phyloP scores from a whole-genome alignment of 2,329 filamentous ascomycete genomes.

The Colletotrichum sp. region DNA sequence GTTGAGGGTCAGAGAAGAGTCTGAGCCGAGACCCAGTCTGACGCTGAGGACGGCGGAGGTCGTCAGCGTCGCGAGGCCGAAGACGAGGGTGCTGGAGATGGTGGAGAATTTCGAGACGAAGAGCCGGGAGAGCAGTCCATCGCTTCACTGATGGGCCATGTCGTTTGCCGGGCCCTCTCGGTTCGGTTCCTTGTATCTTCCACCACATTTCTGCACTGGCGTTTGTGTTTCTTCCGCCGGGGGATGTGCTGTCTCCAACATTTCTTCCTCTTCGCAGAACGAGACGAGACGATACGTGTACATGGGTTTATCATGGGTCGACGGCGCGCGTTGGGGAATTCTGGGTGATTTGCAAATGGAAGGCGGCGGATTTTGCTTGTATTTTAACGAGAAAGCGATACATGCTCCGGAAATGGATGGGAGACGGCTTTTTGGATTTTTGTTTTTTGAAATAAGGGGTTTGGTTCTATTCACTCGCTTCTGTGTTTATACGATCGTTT shows the following conservation, averaged over 20 bases:
- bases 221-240: not conserved
- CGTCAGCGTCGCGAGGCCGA: conserved; percentile 45
- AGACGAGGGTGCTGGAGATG: conserved; percentile 58
- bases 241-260: not conserved
- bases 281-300: not conserved
- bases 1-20: conserved; percentile 5
- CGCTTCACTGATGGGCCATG: not conserved
- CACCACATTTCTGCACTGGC: not conserved
- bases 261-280: not conserved
- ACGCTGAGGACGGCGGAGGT: conserved; percentile 51
- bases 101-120: conserved; percentile 59
- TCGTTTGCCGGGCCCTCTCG: not conserved
- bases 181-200: not conserved
- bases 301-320: not conserved
- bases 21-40: conserved; percentile 34
- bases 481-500: not conserved
- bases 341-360: not conserved
- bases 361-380: not conserved
- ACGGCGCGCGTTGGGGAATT: not conserved
- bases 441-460: too few relatives aligned
- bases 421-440: not conserved
- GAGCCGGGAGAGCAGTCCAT: conserved; percentile 45
- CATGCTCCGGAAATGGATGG: not conserved
- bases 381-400: not conserved
- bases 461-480: not conserved